Conservation (phyloP, 345 rosid species). For the Citrus glauca region DNA sequence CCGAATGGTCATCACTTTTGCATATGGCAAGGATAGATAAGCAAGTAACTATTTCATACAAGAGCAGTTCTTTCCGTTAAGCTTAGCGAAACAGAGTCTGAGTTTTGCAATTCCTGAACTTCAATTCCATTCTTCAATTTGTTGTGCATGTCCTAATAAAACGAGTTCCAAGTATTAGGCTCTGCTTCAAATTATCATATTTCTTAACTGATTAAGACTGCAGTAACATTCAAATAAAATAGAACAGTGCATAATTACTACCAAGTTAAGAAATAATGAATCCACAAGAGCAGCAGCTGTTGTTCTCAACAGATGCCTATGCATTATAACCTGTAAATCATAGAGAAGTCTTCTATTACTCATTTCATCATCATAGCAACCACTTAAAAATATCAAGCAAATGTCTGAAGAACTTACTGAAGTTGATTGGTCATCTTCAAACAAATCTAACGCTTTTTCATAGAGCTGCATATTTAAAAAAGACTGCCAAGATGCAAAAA, state of each 20-base stretch:
- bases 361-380: constrained; percentile 21
- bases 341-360: constrained; percentile 9
- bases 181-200: constrained; percentile 3
- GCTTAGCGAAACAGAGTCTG: constrained; percentile 44
- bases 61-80: constrained; percentile 62
- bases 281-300: constrained; percentile 66
- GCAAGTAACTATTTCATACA: constrained; percentile 40
- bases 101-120: constrained; percentile 55
- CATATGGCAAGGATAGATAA: not conserved
- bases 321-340: constrained; percentile 72
- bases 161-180: constrained; percentile 14
- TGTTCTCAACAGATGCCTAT: constrained; percentile 87
- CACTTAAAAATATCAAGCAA: not conserved
- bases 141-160: constrained; percentile 60
- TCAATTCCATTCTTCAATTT: constrained; percentile 76
- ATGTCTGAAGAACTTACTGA: constrained; percentile 57
- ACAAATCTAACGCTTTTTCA: constrained; percentile 84
- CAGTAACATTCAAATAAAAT: constrained; percentile 7
- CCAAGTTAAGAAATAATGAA: constrained; percentile 69
- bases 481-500: constrained; percentile 48
- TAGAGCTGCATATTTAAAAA: constrained; percentile 88
- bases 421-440: constrained; percentile 83
- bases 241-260: constrained; percentile 23
- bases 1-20: not conserved
- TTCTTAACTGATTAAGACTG: constrained; percentile 9